A percentile compares a stretch with the other conserved stretches of the same genome.
Evolutionary conservation across 495 filamentous ascomycete species (phyloP).

Genomic region (Daldinia grandis): DNA sequence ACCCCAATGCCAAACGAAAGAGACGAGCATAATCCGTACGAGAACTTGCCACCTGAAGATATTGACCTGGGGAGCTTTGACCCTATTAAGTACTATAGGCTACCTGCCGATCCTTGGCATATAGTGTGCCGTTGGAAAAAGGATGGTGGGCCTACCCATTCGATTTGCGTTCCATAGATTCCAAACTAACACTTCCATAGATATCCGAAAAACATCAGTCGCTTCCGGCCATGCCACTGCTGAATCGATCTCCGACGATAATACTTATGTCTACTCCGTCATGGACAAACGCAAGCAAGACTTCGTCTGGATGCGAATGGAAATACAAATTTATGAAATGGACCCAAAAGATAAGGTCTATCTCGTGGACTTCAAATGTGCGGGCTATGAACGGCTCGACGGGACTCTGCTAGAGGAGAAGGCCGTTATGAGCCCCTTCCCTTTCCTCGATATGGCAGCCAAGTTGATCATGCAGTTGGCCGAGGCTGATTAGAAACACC

Average conservation of each 20-base stretch:
- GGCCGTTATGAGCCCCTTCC: constrained; percentile 77
- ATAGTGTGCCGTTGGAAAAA: constrained; percentile 89
- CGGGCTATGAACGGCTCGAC: constrained; percentile 86
- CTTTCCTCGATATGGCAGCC: constrained; percentile 78
- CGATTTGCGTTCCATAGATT: constrained; percentile 39
- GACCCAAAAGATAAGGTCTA: constrained; percentile 80
- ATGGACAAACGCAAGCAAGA: constrained; percentile 58
- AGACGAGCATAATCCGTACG: constrained; percentile 39
- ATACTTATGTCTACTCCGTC: constrained; percentile 47
- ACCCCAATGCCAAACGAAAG: constrained; percentile 20
- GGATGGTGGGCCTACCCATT: constrained; percentile 64
- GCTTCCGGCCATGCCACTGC: constrained; percentile 43
- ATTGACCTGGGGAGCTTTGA: constrained; percentile 47
- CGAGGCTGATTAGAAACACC: constrained; percentile 62
- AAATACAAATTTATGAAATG: constrained; percentile 96
- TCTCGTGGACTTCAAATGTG: constrained; percentile 98
- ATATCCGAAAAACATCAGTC: constrained; percentile 50
- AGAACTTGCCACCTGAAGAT: constrained; percentile 35
- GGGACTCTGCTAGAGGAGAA: constrained; percentile 71
- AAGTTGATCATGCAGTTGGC: constrained; percentile 79
- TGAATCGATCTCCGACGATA: constrained; percentile 46
- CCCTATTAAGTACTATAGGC: constrained; percentile 64
- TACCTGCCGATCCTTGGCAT: constrained; percentile 95
- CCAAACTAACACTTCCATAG: constrained; percentile 38
- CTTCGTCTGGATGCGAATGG: constrained; percentile 83